Evolutionary conservation across 345 rosid genomes (phyloP), one percentile per base, ranked within the genome.

Genomic region (Mangifera indica): DNA sequence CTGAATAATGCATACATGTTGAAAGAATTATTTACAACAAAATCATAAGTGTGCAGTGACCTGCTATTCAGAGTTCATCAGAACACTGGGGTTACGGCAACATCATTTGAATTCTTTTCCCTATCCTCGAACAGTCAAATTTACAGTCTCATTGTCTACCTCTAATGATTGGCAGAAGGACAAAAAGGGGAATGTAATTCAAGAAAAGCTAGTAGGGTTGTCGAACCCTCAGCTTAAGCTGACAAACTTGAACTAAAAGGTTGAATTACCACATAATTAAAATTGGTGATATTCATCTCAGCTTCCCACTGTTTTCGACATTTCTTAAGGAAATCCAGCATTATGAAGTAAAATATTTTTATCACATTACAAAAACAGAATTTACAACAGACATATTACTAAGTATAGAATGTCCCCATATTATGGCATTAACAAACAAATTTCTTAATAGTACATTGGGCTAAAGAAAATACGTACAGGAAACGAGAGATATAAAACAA

Each of bases 401-500:
- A 26, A 7, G 22, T 26, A 58, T 25, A 10, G 29, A 67, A 29
- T 21, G 62, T 40, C 37, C 37, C 34, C 21, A 40, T 1, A 44
- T 57, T 37, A 37, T 7, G 7, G 42, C 42, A 7, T 37, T 37
- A 37, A 37, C 42, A 37, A 37, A 37, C 42, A 69, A 44, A 44
- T 69, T 26, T 57, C 24, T 45, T 13, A 37, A 68, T 49, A 49
- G 58, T 29, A 60, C 44, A 42, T 2, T 49, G 60, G 9, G 18
- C 21, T 0, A 7, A 69, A 54, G 62, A 32, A 46, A 25, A 37
- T n/a, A 72, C 97, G 42, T 85, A 95, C 99, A 48, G 98, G 99
- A 82, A 95, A 93, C n/a, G 99, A 95, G 80, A 95, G 98, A 84
- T 92, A 93, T 26, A 93, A 74, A 79, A 95, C 84, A 13, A 83